Evolutionary conservation across 768 basidiomycete genomes (phyloP).

Genomic region (Termitomyces sp.): DNA sequence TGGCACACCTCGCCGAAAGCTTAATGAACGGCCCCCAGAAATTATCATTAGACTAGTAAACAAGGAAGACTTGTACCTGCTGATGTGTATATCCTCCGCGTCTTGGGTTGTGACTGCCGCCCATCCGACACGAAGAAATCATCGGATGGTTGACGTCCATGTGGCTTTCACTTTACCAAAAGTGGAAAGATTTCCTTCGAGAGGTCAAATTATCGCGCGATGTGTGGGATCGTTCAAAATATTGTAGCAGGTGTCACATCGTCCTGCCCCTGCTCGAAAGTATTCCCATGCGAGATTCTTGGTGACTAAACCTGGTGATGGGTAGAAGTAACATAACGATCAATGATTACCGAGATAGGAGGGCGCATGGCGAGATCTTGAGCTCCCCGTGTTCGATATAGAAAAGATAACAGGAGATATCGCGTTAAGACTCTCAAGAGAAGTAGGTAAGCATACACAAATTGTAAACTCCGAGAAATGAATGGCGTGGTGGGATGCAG

Average conservation of each 20-base stretch:
- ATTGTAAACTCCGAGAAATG: not conserved
- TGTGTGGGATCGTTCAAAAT: not conserved
- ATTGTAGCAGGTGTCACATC: not conserved
- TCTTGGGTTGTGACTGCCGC: not conserved
- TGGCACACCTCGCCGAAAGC: not conserved
- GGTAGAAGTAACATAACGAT: not conserved
- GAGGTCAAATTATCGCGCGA: too few relatives aligned
- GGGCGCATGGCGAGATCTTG: not conserved
- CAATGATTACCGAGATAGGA: not conserved
- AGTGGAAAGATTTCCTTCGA: not conserved
- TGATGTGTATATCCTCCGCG: not conserved
- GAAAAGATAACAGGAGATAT: not conserved
- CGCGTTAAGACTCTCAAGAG: not conserved
- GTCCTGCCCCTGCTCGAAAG: not conserved
- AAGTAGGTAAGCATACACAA: not conserved
- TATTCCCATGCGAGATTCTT: not conserved
- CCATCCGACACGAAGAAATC: too few relatives aligned
- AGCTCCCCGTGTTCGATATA: not conserved
- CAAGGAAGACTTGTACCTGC: not conserved
- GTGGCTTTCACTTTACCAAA: too few relatives aligned
- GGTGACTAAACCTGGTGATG: not conserved
- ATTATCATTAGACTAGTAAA: not conserved
- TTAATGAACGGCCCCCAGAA: not conserved
- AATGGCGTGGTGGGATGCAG: not conserved
- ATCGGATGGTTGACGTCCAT: too few relatives aligned